A percentile compares a stretch with the other conserved stretches of the same genome.
These are phyloP conservation scores for Backusella morwellensis DNA, from an alignment of 192 early-diverging fungal species.

Conservation along the genomic window DNA sequence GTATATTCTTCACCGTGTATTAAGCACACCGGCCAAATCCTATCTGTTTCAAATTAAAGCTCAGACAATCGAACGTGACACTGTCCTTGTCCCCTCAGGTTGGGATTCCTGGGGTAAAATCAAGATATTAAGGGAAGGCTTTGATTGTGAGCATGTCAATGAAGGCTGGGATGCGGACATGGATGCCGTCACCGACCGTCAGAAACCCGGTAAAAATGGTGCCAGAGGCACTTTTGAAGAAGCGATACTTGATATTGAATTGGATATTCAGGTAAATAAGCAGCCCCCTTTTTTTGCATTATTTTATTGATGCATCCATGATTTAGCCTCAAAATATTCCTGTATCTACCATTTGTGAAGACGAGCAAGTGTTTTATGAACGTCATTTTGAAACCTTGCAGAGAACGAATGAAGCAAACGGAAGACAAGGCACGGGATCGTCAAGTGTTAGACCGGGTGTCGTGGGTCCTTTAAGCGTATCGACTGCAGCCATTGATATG, in stretches of 20 bases:
- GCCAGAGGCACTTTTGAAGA: constrained; percentile 61
- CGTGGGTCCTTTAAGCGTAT: constrained; percentile 49
- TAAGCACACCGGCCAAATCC: constrained; percentile 37
- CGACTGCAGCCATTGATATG: constrained; percentile 24
- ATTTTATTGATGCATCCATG: not conserved
- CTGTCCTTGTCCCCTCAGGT: constrained; percentile 85
- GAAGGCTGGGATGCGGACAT: constrained; percentile 64
- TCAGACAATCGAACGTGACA: constrained; percentile 85
- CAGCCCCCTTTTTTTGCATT: not conserved
- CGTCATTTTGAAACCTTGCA: constrained; percentile 72
- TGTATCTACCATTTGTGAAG: constrained; percentile 71
- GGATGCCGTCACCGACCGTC: constrained; percentile 22
- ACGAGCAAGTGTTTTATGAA: constrained; percentile 88
- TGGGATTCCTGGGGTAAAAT: constrained; percentile 96
- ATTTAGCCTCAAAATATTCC: constrained; percentile 58
- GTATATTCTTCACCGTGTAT: constrained; percentile 77
- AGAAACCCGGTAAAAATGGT: constrained; percentile 36
- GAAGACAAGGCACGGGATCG: constrained; percentile 31
- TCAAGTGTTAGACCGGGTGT: constrained; percentile 41
- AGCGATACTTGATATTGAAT: constrained; percentile 47
- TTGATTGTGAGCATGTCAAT: constrained; percentile 63
- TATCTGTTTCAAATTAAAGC: constrained; percentile 68
- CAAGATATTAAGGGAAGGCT: constrained; percentile 67
- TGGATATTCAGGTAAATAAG: constrained; percentile 40
- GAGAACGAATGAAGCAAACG: constrained; percentile 52